A percentile compares a stretch with the other conserved stretches of the same genome.
Evolutionary conservation across 2,329 filamentous ascomycete genomes (phyloP).

Genomic region (Drechslera avenae): DNA sequence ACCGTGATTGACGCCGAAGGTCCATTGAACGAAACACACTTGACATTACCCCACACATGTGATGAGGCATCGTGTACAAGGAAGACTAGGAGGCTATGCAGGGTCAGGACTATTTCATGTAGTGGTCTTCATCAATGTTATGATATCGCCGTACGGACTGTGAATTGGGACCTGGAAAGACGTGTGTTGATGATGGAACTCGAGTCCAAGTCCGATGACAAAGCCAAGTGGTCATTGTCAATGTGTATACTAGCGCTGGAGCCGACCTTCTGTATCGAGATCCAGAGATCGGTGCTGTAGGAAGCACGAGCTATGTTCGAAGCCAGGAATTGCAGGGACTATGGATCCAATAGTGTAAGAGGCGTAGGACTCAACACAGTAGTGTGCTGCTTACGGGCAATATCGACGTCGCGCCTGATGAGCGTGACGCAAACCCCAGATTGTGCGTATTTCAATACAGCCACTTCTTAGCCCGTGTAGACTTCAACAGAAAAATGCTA

Average conservation of each 20-base stretch:
- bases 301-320: constrained; percentile 57
- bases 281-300: constrained; percentile 49
- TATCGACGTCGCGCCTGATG: constrained; percentile 56
- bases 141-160: constrained; percentile 36
- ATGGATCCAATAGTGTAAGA: constrained; percentile 53
- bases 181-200: constrained; percentile 56
- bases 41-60: constrained; percentile 56
- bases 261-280: constrained; percentile 55
- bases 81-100: constrained; percentile 56
- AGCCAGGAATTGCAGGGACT: constrained; percentile 57
- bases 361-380: constrained; percentile 51
- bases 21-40: constrained; percentile 52
- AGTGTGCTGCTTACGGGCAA: constrained; percentile 58
- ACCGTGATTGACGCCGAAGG: constrained; percentile 3
- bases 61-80: constrained; percentile 57
- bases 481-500: constrained; percentile 59
- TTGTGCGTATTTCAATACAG: constrained; percentile 54
- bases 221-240: constrained; percentile 54
- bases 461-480: constrained; percentile 58
- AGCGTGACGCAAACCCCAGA: constrained; percentile 55
- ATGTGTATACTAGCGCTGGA: constrained; percentile 61
- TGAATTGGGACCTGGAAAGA: constrained; percentile 60
- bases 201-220: background rate
- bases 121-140: constrained; percentile 46
- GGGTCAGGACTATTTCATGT: constrained; percentile 58